A percentile compares a stretch with the other conserved stretches of the same genome.
Evolutionary conservation across 306 rosid species (phyloP).

Genomic region (Gleditsia sinensis): DNA sequence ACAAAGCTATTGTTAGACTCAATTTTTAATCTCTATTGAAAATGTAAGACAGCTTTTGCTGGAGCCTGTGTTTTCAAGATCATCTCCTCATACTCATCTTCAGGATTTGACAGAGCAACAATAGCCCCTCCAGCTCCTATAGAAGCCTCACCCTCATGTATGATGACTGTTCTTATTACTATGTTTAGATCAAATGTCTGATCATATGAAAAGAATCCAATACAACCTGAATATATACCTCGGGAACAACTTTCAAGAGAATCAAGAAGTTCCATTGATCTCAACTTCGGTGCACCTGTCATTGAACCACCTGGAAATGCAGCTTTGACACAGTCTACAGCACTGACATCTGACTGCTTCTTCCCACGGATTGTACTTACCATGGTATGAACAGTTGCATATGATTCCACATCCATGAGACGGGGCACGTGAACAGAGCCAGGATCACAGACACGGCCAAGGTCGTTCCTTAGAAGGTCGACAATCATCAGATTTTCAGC

Average conservation of each 20-base stretch:
- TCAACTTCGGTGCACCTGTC: constrained; percentile 98
- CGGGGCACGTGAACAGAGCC: constrained; percentile 92
- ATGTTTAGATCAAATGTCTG: constrained; percentile 94
- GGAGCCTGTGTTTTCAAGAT: constrained; percentile 84
- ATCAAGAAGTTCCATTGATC: constrained; percentile 96
- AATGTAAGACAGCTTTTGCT: constrained; percentile 64
- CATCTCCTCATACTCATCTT: constrained; percentile 94
- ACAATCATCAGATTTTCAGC: constrained; percentile 98
- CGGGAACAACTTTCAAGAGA: constrained; percentile 77
- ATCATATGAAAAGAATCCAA: constrained; percentile 90
- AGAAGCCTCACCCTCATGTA: constrained; percentile 87
- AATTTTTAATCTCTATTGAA: constrained; percentile 41
- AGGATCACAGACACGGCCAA: constrained; percentile 90
- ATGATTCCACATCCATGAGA: constrained; percentile 93
- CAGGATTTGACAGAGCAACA: constrained; percentile 83
- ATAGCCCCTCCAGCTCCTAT: constrained; percentile 99
- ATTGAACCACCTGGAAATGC: constrained; percentile 99
- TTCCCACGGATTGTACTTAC: constrained; percentile 91
- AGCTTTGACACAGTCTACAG: constrained; percentile 81
- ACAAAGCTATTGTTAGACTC: background rate
- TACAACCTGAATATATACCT: constrained; percentile 93
- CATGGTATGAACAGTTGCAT: constrained; percentile 96
- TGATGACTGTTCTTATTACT: constrained; percentile 84
- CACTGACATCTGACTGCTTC: constrained; percentile 58
- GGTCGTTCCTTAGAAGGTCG: constrained; percentile 97